Conservation (phyloP, 1,284 basidiomycete species). For the Afroboletus lepidellus region DNA sequence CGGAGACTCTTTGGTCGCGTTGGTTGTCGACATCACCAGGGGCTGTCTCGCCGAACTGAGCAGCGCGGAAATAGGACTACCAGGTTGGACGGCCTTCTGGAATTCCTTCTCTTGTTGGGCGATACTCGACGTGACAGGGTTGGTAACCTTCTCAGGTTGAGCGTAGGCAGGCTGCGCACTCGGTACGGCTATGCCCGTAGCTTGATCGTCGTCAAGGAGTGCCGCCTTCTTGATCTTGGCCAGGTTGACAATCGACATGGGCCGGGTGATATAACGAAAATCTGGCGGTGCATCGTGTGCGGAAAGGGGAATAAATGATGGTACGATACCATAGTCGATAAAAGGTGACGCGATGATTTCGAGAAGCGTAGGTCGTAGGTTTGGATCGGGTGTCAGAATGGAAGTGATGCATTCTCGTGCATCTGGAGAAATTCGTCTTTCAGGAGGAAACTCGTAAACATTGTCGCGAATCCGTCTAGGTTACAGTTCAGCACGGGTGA, state of each 20-base stretch:
- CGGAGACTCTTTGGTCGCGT: slow-evolving; percentile 49
- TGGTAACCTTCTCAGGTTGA: slow-evolving; percentile 36
- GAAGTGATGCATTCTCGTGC: slow-evolving; percentile 79
- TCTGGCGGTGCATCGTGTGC: slow-evolving; percentile 77
- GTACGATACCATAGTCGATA: slow-evolving; percentile 83
- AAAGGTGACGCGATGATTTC: slow-evolving; percentile 86
- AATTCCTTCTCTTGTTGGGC: slow-evolving; percentile 94
- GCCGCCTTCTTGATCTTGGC: slow-evolving; percentile 58
- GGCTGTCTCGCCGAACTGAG: slow-evolving; percentile 88
- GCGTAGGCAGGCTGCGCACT: slow-evolving; percentile 23
- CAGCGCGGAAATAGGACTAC: slow-evolving; percentile 90
- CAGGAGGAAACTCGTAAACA: slow-evolving; percentile 88
- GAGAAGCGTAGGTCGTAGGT: slow-evolving; percentile 78
- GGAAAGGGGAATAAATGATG: slow-evolving; percentile 74
- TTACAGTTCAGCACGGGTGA: slow-evolving; percentile 11
- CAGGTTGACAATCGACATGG: slow-evolving; percentile 71
- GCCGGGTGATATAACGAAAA: slow-evolving; percentile 65
- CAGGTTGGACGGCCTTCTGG: slow-evolving; percentile 92
- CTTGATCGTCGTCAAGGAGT: slow-evolving; percentile 61
- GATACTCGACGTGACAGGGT: slow-evolving; percentile 54
- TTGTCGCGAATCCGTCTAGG: slow-evolving; percentile 90
- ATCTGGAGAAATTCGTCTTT: slow-evolving; percentile 69
- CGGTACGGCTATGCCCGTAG: slow-evolving; percentile 41
- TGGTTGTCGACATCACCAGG: slow-evolving; percentile 65
- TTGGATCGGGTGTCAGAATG: slow-evolving; percentile 84